Evolutionary conservation across 1,284 basidiomycete species (phyloP).

Genomic region (Pseudozyma sp.): DNA sequence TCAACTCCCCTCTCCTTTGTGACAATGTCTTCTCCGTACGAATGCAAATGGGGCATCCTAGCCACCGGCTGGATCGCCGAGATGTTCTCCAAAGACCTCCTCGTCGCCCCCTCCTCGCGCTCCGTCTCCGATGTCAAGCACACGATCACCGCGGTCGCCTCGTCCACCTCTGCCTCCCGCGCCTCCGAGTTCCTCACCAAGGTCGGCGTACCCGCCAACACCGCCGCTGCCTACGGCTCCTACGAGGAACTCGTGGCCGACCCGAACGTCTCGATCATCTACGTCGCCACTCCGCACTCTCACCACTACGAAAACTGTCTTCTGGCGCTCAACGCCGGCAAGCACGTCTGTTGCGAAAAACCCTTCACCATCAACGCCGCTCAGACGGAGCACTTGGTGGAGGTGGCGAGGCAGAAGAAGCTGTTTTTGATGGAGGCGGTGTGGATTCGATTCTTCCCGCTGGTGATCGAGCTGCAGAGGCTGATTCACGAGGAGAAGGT

Average conservation of each 20-base stretch:
- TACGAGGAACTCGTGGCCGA: constrained; percentile 83
- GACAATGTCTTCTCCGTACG: constrained; percentile 24
- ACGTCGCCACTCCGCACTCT: constrained; percentile 84
- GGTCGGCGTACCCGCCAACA: constrained; percentile 67
- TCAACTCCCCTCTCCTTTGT: too few relatives aligned
- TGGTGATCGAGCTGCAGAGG: constrained; percentile 45
- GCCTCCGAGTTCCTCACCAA: constrained; percentile 79
- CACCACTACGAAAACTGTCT: constrained; percentile 83
- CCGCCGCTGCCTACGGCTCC: constrained; percentile 78
- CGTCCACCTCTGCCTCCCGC: constrained; percentile 77
- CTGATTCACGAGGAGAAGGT: constrained; percentile 50
- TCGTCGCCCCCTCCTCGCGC: constrained; percentile 71
- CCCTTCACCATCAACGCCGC: constrained; percentile 71
- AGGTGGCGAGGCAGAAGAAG: constrained; percentile 74
- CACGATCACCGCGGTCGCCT: constrained; percentile 77
- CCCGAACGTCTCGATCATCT: constrained; percentile 71
- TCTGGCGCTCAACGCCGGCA: constrained; percentile 81
- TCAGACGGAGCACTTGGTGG: constrained; percentile 75
- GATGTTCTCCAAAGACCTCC: constrained; percentile 69
- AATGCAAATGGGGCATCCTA: constrained; percentile 57
- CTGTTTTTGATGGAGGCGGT: constrained; percentile 62
- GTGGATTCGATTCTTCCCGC: constrained; percentile 61
- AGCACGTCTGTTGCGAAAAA: constrained; percentile 76
- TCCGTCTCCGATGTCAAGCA: constrained; percentile 80
- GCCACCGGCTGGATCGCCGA: constrained; percentile 59